phyloP scores from a whole-genome alignment of 106 monocot species.

The Dendrobium officinale region DNA sequence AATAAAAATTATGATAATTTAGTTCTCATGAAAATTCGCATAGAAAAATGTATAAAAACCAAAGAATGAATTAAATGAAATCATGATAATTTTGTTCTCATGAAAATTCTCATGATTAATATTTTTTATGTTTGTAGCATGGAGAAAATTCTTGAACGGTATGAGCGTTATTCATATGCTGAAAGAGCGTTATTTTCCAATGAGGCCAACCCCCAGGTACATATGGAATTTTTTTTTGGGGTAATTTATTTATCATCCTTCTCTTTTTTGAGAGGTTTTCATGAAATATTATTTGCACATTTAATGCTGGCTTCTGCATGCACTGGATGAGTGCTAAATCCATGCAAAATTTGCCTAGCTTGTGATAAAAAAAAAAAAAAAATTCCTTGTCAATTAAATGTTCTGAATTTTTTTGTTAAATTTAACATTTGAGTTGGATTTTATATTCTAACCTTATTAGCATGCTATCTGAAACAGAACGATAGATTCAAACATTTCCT shows the following conservation, averaged over 20 bases:
- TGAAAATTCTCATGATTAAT: neutral
- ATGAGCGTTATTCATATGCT: conserved; percentile 33
- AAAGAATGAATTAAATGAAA: neutral
- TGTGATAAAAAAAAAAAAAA: neutral
- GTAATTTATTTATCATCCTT: neutral
- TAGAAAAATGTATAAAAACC: neutral
- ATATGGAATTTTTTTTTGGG: neutral
- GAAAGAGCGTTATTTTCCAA: conserved; percentile 26
- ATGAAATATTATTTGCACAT: too few species aligned
- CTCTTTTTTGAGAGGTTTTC: neutral
- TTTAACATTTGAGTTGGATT: too few species aligned
- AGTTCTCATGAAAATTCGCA: neutral
- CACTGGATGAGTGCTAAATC: neutral
- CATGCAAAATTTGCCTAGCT: neutral
- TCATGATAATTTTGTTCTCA: neutral
- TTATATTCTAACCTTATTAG: too few species aligned
- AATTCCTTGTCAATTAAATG: too few species aligned
- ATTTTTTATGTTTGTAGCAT: conserved; percentile 22
- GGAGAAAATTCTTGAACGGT: conserved; percentile 45
- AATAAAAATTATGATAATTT: too few species aligned
- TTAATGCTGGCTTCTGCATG: too few species aligned
- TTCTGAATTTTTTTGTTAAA: too few species aligned
- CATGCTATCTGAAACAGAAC: too few species aligned
- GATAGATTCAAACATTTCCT: too few species aligned
- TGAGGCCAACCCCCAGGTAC: conserved; percentile 29